Evolutionary conservation across 306 rosid species (phyloP), one percentile per base, ranked within the genome.

Genomic region (Oemleria cerasiformis): DNA sequence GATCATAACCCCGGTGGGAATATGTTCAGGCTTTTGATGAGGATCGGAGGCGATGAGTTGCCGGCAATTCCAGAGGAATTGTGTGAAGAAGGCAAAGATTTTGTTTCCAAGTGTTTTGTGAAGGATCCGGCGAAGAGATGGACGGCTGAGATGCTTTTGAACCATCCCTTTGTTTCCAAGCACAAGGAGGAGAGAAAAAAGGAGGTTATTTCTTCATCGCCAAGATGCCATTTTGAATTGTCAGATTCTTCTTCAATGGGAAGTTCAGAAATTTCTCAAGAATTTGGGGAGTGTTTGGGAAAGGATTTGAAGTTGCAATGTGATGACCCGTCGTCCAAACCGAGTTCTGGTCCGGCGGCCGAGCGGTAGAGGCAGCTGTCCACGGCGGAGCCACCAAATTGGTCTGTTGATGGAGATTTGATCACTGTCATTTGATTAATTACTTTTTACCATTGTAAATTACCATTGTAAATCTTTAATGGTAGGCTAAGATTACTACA

Each of bases 61-160:
- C 98, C 97, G 0, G 43, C 60, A 30, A 75, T 94, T 63, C 94
- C 98, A 0, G 38, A 61, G 7, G 91, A 91, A 3, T 65, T 91
- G 8, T 83, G 94, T 0, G 68, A 86, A 11, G 86, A 84, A 2
- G 97, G 91, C 11, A 84, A 77, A 60, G 97, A 89, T 64, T 91
- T 94, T 79, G 44, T 94, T 0, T 6, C 38, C 0, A 89, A 86
- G 72, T 91, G 97, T 69, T 78, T 94, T 10, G 73, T 87, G 36
- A 94, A 82, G 68, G 96, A 94, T 77, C 87, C 94, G 0, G 55
- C 12, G 17, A 74, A 84, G 66, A 75, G 97, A 58, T 91, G 94
- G 96, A 94, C 85, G 21, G 91, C 97, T 0, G 95, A 94, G 68
- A 87, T 83, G 97, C 92, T 94, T 10, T 14, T 87, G 56, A 61